Conservation (phyloP, 331 rosid species). For the Erythrophleum ivorense region DNA sequence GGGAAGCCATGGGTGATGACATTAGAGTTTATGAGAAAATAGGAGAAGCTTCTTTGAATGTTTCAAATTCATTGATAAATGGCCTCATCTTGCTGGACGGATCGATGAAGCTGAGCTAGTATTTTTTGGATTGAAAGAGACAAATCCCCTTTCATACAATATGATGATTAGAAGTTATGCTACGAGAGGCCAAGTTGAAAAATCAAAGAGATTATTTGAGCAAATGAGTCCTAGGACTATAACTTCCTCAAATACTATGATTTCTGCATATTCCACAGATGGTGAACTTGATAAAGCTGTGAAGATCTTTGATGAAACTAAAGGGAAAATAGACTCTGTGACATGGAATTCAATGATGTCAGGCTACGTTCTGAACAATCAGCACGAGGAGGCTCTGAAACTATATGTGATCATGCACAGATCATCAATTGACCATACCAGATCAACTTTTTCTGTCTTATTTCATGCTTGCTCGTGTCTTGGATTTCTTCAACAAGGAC, state of each 20-base stretch:
- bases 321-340: conserved; percentile 63
- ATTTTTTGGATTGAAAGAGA: conserved; percentile 49
- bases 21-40: conserved; percentile 60
- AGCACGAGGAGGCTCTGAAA: conserved; percentile 65
- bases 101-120: conserved; percentile 64
- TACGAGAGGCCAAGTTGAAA: conserved; percentile 55
- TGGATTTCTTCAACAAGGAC: conserved; percentile 59
- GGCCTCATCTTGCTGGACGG: conserved; percentile 58
- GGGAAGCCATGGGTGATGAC: conserved; percentile 60
- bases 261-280: conserved; percentile 66
- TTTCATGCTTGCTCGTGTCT: conserved; percentile 79
- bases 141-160: conserved; percentile 49
- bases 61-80: conserved; percentile 62
- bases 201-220: conserved; percentile 67
- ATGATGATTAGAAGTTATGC: conserved; percentile 81
- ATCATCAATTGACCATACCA: conserved; percentile 57
- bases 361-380: conserved; percentile 64
- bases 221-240: conserved; percentile 55
- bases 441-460: conserved; percentile 82
- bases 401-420: conserved; percentile 68
- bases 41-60: conserved; percentile 49
- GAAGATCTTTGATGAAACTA: conserved; percentile 63
- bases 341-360: conserved; percentile 93
- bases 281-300: conserved; percentile 74
- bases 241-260: conserved; percentile 75